Evolutionary conservation across 129 eudicot genomes (phyloP).

Genomic region (Tagetes patula): DNA sequence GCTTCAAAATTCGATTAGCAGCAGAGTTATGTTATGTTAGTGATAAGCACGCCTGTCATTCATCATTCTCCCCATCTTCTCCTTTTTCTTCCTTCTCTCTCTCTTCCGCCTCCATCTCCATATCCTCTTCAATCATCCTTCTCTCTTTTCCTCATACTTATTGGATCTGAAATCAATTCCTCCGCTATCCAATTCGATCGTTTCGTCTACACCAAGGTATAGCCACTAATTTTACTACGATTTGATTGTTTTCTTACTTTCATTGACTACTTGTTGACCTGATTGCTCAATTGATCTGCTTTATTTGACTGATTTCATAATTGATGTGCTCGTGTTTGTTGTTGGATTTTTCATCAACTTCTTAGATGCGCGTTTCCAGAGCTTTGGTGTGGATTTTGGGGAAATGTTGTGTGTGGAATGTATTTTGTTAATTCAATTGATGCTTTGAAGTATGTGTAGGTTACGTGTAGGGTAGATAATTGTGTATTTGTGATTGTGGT

Average conservation of each 20-base stretch:
- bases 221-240: background rate
- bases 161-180: constrained; percentile 19
- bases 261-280: constrained; percentile 1
- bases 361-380: constrained; percentile 18
- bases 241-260: constrained; percentile 1
- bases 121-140: background rate
- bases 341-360: background rate
- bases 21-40: constrained; percentile 26
- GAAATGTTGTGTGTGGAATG: constrained; percentile 14
- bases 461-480: constrained; percentile 17
- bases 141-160: constrained; percentile 18
- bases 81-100: constrained; percentile 20
- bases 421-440: constrained; percentile 5
- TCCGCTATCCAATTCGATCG: constrained; percentile 14
- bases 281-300: constrained; percentile 30
- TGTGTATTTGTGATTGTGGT: constrained; percentile 12
- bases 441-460: constrained; percentile 29
- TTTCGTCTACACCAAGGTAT: constrained; percentile 25
- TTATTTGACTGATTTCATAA: constrained; percentile 19
- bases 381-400: constrained; percentile 21
- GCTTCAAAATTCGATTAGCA: constrained; percentile 10
- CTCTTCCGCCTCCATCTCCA: constrained; percentile 27
- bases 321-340: constrained; percentile 2
- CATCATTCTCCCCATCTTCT: constrained; percentile 77
- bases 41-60: constrained; percentile 94